Evolutionary conservation across 148 eudicot species (phyloP).

Genomic region (Heliamphora exappendiculata): DNA sequence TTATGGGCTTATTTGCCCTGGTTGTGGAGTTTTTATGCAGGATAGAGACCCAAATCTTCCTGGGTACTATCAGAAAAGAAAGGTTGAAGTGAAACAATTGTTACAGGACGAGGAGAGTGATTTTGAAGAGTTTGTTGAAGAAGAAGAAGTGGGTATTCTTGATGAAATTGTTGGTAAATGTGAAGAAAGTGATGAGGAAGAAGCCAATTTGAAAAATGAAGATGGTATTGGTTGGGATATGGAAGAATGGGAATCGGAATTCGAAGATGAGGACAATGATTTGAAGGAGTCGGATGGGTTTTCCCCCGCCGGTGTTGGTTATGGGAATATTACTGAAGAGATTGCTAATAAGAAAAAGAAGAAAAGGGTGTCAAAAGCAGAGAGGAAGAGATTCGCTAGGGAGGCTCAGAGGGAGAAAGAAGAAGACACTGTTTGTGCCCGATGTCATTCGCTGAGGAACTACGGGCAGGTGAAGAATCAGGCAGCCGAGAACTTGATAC

Average conservation of each 20-base stretch:
- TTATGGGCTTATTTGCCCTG: conserved; percentile 69
- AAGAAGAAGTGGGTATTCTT: conserved; percentile 23
- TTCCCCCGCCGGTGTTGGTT: conserved; percentile 69
- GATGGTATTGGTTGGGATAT: conserved; percentile 57
- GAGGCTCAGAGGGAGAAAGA: conserved; percentile 53
- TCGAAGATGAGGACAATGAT: conserved; percentile 42
- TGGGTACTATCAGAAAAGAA: conserved; percentile 66
- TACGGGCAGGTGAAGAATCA: conserved; percentile 91
- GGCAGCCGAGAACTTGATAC: conserved; percentile 80
- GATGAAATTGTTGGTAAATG: conserved; percentile 38
- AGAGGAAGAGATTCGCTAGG: conserved; percentile 70
- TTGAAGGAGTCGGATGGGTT: conserved; percentile 56
- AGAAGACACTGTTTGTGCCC: conserved; percentile 86
- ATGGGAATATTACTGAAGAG: conserved; percentile 81
- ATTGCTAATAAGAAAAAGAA: conserved; percentile 34
- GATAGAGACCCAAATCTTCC: conserved; percentile 71
- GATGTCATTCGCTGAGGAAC: conserved; percentile 90
- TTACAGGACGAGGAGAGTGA: conserved; percentile 30
- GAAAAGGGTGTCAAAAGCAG: conserved; percentile 57
- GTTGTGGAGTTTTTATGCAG: conserved; percentile 98
- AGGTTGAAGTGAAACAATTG: conserved; percentile 26
- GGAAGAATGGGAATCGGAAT: conserved; percentile 60
- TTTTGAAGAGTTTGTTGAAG: conserved; percentile 27
- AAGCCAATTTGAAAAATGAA: conserved; percentile 22
- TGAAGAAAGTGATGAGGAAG: conserved; percentile 25